A percentile compares a stretch with the other conserved stretches of the same genome.
Evolutionary conservation across 2,329 filamentous ascomycete species (phyloP).

Genomic region (Aspergillus brunneoviolaceus): DNA sequence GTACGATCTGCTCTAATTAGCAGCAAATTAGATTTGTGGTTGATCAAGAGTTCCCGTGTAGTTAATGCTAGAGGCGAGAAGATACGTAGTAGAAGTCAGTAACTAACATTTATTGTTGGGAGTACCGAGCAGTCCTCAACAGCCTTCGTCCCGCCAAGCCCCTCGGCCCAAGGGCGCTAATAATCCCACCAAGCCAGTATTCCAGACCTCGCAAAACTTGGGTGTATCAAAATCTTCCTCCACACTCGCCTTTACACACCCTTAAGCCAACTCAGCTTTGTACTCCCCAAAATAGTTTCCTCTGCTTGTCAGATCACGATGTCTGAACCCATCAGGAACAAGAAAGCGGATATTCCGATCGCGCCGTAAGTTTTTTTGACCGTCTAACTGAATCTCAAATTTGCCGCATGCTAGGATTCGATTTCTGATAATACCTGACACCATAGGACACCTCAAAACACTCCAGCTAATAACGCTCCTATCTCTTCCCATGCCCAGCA

Average conservation of each 20-base stretch:
- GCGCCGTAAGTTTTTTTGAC: conserved; percentile 59
- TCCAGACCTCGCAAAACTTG: conserved; percentile 36
- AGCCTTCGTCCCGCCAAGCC: conserved; percentile 41
- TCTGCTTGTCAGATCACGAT: conserved; percentile 41
- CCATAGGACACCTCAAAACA: conserved; percentile 94
- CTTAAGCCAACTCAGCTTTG: conserved; percentile 20
- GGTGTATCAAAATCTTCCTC: conserved; percentile 41
- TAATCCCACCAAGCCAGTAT: conserved; percentile 41
- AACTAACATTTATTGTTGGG: conserved; percentile 28
- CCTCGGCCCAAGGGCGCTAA: conserved; percentile 43
- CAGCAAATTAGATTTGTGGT: too few species aligned
- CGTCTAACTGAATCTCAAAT: not conserved
- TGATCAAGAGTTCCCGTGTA: too few species aligned
- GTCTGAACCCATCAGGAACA: conserved; percentile 69
- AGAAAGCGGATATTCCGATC: conserved; percentile 60
- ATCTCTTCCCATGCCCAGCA: conserved; percentile 97
- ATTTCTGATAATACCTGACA: conserved; percentile 30
- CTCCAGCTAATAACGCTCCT: conserved; percentile 88
- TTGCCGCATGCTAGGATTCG: conserved; percentile 10
- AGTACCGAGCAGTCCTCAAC: conserved; percentile 31
- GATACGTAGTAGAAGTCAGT: too few species aligned
- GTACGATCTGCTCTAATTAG: too few species aligned
- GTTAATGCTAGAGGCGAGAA: not conserved
- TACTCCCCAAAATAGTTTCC: conserved; percentile 9
- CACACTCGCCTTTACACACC: conserved; percentile 27